Conservation (phyloP, 805 yeast genomes). For the Peterozyma toletana region DNA sequence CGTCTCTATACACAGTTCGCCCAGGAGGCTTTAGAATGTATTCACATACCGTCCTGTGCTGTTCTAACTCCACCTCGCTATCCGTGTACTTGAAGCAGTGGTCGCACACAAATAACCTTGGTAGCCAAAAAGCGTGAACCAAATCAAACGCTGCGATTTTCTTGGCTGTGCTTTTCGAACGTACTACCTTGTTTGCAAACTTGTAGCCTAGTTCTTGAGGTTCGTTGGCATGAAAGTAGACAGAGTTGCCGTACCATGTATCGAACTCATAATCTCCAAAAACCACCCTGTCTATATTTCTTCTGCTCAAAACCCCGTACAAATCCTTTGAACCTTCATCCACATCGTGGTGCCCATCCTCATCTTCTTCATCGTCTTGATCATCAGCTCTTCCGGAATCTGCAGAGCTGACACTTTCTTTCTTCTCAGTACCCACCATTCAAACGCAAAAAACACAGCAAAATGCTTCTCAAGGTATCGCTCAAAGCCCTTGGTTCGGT, state of each 20-base stretch:
- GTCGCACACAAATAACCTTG: slow-evolving; percentile 65
- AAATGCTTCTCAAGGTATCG: neutral
- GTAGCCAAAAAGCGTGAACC: slow-evolving; percentile 41
- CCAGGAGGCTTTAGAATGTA: slow-evolving; percentile 50
- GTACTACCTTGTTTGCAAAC: slow-evolving; percentile 17
- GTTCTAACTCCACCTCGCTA: slow-evolving; percentile 29
- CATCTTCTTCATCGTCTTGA: neutral
- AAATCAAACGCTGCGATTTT: slow-evolving; percentile 11
- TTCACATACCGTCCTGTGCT: slow-evolving; percentile 44
- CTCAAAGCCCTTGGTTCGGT: neutral
- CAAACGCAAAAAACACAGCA: no score
- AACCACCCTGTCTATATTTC: slow-evolving; percentile 59
- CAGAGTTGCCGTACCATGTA: slow-evolving; percentile 88
- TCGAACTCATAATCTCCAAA: slow-evolving; percentile 64
- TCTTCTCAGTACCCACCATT: neutral
- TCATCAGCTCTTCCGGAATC: no score
- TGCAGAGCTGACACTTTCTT: neutral
- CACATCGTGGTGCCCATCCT: slow-evolving; percentile 3
- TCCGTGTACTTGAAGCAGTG: slow-evolving; percentile 79
- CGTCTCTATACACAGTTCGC: slow-evolving; percentile 57
- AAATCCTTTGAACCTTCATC: slow-evolving; percentile 28
- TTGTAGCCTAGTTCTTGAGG: slow-evolving; percentile 39
- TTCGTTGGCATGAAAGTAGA: slow-evolving; percentile 49
- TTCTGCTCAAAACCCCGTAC: slow-evolving; percentile 54
- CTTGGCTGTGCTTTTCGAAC: slow-evolving; percentile 11